Evolutionary conservation across 768 basidiomycete species (phyloP).

Genomic region (Thelephora ganbajun): DNA sequence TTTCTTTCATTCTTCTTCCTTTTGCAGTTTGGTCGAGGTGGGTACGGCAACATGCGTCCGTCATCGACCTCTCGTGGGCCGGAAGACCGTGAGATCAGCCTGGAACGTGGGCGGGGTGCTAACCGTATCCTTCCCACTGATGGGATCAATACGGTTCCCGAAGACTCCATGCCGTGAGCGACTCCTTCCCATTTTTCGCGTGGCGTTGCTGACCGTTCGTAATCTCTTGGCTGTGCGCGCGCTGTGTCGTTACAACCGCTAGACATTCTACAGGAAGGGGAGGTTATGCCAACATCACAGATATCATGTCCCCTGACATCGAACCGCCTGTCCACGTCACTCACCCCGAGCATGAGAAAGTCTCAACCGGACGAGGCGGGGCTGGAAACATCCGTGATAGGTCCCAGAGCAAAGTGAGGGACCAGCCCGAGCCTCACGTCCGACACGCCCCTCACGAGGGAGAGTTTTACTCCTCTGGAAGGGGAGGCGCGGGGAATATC

Average conservation of each 20-base stretch:
- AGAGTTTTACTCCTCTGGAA: conserved; percentile 44
- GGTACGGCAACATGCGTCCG: too few species aligned
- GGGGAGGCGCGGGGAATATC: conserved; percentile 80
- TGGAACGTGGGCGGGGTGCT: too few species aligned
- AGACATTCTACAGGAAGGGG: conserved; percentile 62
- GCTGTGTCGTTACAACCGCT: not conserved
- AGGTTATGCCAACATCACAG: conserved; percentile 46
- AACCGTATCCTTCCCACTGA: too few species aligned
- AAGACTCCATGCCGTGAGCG: not conserved
- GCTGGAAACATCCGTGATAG: conserved; percentile 47
- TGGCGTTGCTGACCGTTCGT: too few species aligned
- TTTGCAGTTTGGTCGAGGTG: too few species aligned
- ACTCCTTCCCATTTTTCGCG: not conserved
- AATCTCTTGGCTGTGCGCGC: too few species aligned
- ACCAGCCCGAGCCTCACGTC: conserved; percentile 9
- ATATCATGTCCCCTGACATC: conserved; percentile 4
- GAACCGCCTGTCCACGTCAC: not conserved
- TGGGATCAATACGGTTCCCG: too few species aligned
- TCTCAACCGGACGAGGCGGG: conserved; percentile 56
- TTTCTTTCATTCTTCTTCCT: not conserved
- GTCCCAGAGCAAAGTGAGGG: conserved; percentile 28
- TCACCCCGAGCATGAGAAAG: conserved; percentile 15
- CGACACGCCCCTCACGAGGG: conserved; percentile 3
- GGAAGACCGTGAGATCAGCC: too few species aligned
- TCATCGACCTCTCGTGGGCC: too few species aligned